Evolutionary conservation across 140 eudicot species (phyloP).

Genomic region (Anethum foeniculum): DNA sequence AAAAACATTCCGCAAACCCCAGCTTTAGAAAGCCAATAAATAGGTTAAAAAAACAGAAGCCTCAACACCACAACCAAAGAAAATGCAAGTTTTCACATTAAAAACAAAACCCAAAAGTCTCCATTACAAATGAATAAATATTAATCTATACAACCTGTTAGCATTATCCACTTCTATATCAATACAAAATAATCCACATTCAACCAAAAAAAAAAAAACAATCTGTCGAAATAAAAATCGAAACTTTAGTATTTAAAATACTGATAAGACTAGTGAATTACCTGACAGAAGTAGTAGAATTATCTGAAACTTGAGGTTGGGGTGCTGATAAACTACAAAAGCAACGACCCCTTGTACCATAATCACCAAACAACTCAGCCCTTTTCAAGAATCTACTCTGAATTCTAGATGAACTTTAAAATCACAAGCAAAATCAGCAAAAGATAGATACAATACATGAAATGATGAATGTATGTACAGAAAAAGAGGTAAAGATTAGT

Average conservation of each 20-base stretch:
- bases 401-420: neutral
- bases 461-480: neutral
- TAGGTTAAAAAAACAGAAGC: neutral
- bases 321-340: neutral
- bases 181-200: neutral
- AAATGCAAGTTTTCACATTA: neutral
- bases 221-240: neutral
- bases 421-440: neutral
- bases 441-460: neutral
- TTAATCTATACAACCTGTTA: neutral
- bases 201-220: neutral
- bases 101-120: neutral
- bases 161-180: neutral
- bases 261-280: neutral
- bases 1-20: neutral
- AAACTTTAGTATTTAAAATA: neutral
- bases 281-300: slow-evolving; percentile 1
- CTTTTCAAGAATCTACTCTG: neutral
- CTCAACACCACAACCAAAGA: neutral
- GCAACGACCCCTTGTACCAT: neutral
- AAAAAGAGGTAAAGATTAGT: neutral
- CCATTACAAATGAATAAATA: neutral
- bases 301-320: neutral
- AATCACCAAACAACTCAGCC: neutral
- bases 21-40: neutral